A percentile compares a stretch with the other conserved stretches of the same genome.
These are phyloP conservation scores for Suillus lakei DNA, from an alignment of 768 basidiomycete genomes.

Conservation along the genomic window DNA sequence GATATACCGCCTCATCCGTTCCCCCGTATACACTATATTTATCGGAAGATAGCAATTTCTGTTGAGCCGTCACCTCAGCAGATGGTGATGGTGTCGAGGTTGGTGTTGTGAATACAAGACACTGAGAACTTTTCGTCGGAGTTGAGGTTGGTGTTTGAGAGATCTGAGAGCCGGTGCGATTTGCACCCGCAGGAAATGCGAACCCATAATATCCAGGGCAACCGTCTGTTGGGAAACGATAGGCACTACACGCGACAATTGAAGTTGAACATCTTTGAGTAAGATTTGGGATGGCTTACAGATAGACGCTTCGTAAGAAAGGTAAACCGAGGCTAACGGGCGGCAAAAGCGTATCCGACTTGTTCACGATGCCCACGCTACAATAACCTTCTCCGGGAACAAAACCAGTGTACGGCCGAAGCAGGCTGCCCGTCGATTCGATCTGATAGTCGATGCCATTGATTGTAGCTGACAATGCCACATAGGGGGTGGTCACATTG, in stretches of 20 bases:
- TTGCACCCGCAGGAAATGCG: slow-evolving; percentile 33
- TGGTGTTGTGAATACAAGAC: slow-evolving; percentile 27
- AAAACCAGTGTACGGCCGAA: slow-evolving; percentile 15
- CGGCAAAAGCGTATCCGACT: slow-evolving; percentile 17
- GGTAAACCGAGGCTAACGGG: slow-evolving; percentile 27
- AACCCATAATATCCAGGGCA: slow-evolving; percentile 39
- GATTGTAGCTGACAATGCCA: slow-evolving; percentile 32
- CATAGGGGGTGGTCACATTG: slow-evolving; percentile 19
- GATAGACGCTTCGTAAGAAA: slow-evolving; percentile 36
- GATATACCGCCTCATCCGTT: slow-evolving; percentile 13
- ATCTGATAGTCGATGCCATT: slow-evolving; percentile 38
- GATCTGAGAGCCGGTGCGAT: slow-evolving; percentile 32
- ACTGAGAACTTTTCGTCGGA: slow-evolving; percentile 29
- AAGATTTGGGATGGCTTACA: slow-evolving; percentile 21
- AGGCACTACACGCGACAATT: slow-evolving; percentile 24
- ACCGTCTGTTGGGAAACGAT: slow-evolving; percentile 33
- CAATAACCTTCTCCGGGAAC: slow-evolving; percentile 11
- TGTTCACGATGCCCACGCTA: slow-evolving; percentile 27
- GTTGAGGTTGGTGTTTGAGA: slow-evolving; percentile 32
- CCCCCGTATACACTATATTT: slow-evolving; percentile 27
- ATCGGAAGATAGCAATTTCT: slow-evolving; percentile 9
- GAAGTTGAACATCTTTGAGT: not conserved
- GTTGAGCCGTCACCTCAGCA: slow-evolving; percentile 22
- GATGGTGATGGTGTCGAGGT: slow-evolving; percentile 30
- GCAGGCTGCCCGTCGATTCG: slow-evolving; percentile 27